A percentile compares a stretch with the other conserved stretches of the same genome.
phyloP scores from a whole-genome alignment of 257 asterid genomes.

The Ilex asprella region DNA sequence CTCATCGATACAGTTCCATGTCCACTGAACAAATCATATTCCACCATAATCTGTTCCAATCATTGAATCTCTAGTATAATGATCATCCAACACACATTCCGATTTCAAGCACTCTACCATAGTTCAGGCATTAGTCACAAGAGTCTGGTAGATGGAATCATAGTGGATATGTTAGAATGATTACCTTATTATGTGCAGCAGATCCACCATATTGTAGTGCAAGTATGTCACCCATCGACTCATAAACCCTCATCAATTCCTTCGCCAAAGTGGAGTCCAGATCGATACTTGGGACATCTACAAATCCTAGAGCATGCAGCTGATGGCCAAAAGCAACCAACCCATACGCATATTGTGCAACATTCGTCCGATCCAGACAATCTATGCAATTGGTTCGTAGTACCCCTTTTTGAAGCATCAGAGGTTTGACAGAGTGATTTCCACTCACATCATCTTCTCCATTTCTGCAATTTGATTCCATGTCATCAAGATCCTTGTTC shows the following conservation, averaged over 20 bases:
- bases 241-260: slow-evolving; percentile 73
- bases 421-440: slow-evolving; percentile 28
- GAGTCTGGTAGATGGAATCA: too few relatives aligned
- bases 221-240: slow-evolving; percentile 94
- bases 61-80: too few relatives aligned
- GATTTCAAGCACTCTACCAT: too few relatives aligned
- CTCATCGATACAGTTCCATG: too few relatives aligned
- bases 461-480: slow-evolving; percentile 13
- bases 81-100: too few relatives aligned
- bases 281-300: slow-evolving; percentile 36
- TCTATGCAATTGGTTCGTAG: slow-evolving; percentile 94
- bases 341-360: slow-evolving; percentile 91
- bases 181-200: slow-evolving; percentile 96
- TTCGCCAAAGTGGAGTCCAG: slow-evolving; percentile 63
- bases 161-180: not conserved
- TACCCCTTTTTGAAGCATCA: slow-evolving; percentile 74
- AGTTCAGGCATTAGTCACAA: too few relatives aligned
- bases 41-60: too few relatives aligned
- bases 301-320: slow-evolving; percentile 66
- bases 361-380: slow-evolving; percentile 95
- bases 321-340: slow-evolving; percentile 79
- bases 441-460: slow-evolving; percentile 16
- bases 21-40: too few relatives aligned
- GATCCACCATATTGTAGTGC: slow-evolving; percentile 97
- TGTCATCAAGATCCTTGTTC: slow-evolving; percentile 12